Base-by-base conservation (phyloP, 176 grass and related monocot species). In the Urochloa ruziziensis region DNA sequence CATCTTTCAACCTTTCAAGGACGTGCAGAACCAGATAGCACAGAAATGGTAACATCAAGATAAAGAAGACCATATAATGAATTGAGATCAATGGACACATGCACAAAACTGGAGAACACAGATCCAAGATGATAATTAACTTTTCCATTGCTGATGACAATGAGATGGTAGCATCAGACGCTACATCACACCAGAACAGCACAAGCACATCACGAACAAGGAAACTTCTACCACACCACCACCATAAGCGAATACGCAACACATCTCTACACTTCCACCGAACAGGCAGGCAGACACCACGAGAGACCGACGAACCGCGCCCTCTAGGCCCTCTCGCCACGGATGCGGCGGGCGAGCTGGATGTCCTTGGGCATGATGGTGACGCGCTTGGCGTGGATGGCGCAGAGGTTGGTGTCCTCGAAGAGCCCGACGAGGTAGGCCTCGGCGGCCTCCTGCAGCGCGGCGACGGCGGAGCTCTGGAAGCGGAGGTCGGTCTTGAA, bases 301-400 rank as follows among this genome's bases (percentile, higher is more conserved):
- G 17, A 14, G 0, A 0, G 27, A 6, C 0, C 10, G 8, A 7
- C 7, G 39, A 27, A 2, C 19, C 16, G 0, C 14, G 2, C n/a
- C 13, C 11, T 23, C 58, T 90, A 90, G 2, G 88, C 86, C 75
- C 92, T 91, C 89, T 94, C 89, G 0, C 89, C 89, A 15, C 86
- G 76, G 92, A 94, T 91, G 43, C 92, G 86, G 21, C 84, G 92
- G 0, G 92, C 80, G 24, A 94, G 86, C 86, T 94, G 92, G 72
- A 91, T 87, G 44, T 94, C 92, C 89, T 91, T 94, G 66, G 86
- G 84, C 92, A 94, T 94, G 81, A 94, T 91, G 76, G 89, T 94
- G 63, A 94, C 92, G 35, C 86, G 81, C 89, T 94, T 91, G 76
- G 89, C 86, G 59, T 94, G 92, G 84, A 94, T 91, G 77, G 92